These are phyloP conservation scores for Pulveroboletus sp. DNA, from an alignment of 768 basidiomycete species.

Conservation along the genomic window DNA sequence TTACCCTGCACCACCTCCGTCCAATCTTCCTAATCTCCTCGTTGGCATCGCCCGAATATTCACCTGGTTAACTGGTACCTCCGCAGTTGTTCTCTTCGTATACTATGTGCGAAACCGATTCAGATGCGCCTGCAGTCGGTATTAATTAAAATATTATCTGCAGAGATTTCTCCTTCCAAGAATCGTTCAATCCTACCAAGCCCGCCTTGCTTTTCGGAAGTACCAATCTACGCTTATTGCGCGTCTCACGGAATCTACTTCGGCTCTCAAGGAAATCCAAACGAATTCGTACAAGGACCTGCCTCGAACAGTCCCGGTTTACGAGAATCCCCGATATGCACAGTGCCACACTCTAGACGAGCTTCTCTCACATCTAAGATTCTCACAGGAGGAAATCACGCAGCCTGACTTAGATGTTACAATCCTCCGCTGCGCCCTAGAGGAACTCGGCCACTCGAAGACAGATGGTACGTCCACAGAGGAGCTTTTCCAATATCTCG, in stretches of 20 bases:
- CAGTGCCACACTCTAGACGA: constrained; percentile 46
- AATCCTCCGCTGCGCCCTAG: constrained; percentile 61
- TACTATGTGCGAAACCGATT: constrained; percentile 56
- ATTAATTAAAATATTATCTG: constrained; percentile 4
- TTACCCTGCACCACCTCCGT: constrained; percentile 69
- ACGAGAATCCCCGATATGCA: constrained; percentile 45
- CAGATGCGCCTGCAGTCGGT: neutral
- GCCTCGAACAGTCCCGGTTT: constrained; percentile 50
- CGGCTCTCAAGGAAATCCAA: constrained; percentile 55
- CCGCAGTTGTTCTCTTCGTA: constrained; percentile 53
- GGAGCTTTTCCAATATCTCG: constrained; percentile 57
- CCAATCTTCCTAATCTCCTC: constrained; percentile 65
- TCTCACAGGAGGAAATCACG: constrained; percentile 7
- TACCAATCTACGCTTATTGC: constrained; percentile 60
- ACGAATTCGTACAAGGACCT: constrained; percentile 53
- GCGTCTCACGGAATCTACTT: constrained; percentile 53
- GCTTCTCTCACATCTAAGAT: constrained; percentile 22
- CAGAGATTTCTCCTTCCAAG: constrained; percentile 72
- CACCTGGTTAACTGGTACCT: constrained; percentile 65
- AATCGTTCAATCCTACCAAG: constrained; percentile 54
- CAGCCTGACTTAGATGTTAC: constrained; percentile 42
- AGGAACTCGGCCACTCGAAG: constrained; percentile 42
- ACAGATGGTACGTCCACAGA: constrained; percentile 48
- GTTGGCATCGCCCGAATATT: constrained; percentile 58
- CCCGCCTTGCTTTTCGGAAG: constrained; percentile 56